Percentiles rank a stretch among this genome's conserved stretches.
Evolutionary conservation across 805 yeast genomes (phyloP).

Genomic region (Kazachstania taianensis): DNA sequence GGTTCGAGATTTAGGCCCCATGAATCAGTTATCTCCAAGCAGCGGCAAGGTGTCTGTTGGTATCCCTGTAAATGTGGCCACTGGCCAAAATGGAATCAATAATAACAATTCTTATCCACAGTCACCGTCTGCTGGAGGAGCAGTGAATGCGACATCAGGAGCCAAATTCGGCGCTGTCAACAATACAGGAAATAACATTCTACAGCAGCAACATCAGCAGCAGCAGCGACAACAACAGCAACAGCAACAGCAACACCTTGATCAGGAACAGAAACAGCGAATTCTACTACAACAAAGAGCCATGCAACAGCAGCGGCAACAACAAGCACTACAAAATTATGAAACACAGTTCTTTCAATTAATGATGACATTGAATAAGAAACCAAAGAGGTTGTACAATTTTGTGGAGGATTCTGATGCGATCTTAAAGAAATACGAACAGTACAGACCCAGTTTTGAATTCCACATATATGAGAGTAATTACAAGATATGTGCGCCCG

Average conservation of each 20-base stretch:
- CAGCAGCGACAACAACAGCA: slow-evolving; percentile 23
- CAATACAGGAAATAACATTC: slow-evolving; percentile 7
- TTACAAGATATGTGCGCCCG: slow-evolving; percentile 78
- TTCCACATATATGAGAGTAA: slow-evolving; percentile 89
- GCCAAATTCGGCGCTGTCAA: no score
- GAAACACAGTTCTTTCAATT: slow-evolving; percentile 34
- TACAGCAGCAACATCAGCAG: no score
- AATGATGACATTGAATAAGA: slow-evolving; percentile 26
- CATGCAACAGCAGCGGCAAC: slow-evolving; percentile 26
- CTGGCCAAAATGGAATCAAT: no score
- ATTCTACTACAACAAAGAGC: slow-evolving; percentile 27
- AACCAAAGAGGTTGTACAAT: slow-evolving; percentile 39
- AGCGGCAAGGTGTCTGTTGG: slow-evolving; percentile 12
- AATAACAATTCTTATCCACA: no score
- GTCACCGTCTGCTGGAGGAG: slow-evolving; percentile 11
- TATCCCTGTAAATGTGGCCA: slow-evolving; percentile 15
- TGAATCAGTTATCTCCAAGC: no score
- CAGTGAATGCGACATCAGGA: slow-evolving; percentile 6
- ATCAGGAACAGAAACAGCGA: slow-evolving; percentile 21
- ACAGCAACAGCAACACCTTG: slow-evolving; percentile 19
- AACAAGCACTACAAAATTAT: slow-evolving; percentile 34
- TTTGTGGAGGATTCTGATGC: slow-evolving; percentile 66
- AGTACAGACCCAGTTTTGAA: slow-evolving; percentile 70
- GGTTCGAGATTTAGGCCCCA: no score
- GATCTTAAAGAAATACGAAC: slow-evolving; percentile 64